Conservation (phyloP, 345 rosid species). For the Aurinia saxatilis region DNA sequence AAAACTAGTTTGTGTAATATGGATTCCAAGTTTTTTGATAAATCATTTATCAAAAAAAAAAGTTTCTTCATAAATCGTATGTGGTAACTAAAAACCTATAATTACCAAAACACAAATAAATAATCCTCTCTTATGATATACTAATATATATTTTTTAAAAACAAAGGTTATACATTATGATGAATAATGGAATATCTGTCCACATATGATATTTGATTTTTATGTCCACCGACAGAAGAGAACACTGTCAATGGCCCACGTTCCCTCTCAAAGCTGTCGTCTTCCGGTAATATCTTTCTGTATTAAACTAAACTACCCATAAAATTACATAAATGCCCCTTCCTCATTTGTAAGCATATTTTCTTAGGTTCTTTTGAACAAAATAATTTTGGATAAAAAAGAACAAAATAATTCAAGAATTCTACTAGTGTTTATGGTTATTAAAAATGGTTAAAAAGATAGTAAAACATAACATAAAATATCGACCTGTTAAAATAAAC, state of each 20-base stretch:
- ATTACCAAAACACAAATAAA: neutral
- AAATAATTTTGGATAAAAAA: too few species aligned
- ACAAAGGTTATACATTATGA: neutral
- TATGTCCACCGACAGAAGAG: slow-evolving; percentile 24
- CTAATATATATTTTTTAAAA: too few species aligned
- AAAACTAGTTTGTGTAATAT: too few species aligned
- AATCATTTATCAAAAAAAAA: too few species aligned
- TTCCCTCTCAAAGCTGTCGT: slow-evolving; percentile 28
- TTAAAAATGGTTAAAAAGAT: too few species aligned
- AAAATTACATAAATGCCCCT: slow-evolving; percentile 11
- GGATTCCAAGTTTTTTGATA: neutral
- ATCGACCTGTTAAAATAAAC: too few species aligned
- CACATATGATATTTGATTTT: neutral
- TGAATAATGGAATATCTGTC: neutral
- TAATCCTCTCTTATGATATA: neutral
- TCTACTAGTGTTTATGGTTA: too few species aligned
- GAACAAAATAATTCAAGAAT: too few species aligned
- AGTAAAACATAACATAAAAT: too few species aligned
- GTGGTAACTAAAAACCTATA: neutral
- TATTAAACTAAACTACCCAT: slow-evolving; percentile 6
- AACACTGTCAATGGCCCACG: slow-evolving; percentile 23
- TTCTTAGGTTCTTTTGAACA: too few species aligned
- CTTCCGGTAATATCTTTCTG: slow-evolving; percentile 3
- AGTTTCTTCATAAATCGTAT: too few species aligned
- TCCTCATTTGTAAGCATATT: neutral